Evolutionary conservation across 495 filamentous ascomycete species (phyloP).

Genomic region (Talaromyces borbonicus): DNA sequence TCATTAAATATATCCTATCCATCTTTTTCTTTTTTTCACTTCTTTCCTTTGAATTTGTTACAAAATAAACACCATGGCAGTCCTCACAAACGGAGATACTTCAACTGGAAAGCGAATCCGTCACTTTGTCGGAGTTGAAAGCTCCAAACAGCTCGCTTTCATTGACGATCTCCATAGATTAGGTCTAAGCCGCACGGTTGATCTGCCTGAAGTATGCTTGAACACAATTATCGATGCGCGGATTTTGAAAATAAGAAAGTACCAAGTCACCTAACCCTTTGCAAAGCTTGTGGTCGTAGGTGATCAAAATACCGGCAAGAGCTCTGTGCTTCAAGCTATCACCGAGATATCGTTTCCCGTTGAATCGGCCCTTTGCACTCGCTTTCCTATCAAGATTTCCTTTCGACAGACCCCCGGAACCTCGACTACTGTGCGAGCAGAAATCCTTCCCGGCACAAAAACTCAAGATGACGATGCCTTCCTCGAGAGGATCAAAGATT

Average conservation of each 20-base stretch:
- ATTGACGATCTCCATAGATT: constrained; percentile 2
- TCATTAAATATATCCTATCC: no score
- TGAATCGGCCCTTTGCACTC: constrained; percentile 49
- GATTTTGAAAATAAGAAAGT: constrained; percentile 17
- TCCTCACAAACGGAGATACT: neutral
- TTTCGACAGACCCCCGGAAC: constrained; percentile 1
- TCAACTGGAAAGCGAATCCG: constrained; percentile 2
- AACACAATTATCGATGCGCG: no score
- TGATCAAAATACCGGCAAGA: constrained; percentile 58
- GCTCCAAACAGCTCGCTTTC: constrained; percentile 3
- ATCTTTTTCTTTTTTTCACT: no score
- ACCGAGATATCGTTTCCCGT: constrained; percentile 54
- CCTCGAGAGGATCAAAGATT: constrained; percentile 1
- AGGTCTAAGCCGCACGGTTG: constrained; percentile 1
- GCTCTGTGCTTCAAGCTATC: constrained; percentile 57
- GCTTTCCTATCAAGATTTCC: constrained; percentile 47
- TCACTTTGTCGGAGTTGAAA: constrained; percentile 5
- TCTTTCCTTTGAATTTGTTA: no score
- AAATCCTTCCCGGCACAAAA: neutral
- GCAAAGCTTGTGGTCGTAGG: constrained; percentile 58
- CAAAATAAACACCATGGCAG: no score
- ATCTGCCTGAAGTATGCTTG: neutral
- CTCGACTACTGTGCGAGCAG: neutral
- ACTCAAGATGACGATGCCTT: constrained; percentile 1
- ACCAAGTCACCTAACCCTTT: constrained; percentile 23